Evolutionary conservation across 148 eudicot genomes (phyloP), one percentile per base, ranked within the genome.

Genomic region (Persicaria tinctoria): DNA sequence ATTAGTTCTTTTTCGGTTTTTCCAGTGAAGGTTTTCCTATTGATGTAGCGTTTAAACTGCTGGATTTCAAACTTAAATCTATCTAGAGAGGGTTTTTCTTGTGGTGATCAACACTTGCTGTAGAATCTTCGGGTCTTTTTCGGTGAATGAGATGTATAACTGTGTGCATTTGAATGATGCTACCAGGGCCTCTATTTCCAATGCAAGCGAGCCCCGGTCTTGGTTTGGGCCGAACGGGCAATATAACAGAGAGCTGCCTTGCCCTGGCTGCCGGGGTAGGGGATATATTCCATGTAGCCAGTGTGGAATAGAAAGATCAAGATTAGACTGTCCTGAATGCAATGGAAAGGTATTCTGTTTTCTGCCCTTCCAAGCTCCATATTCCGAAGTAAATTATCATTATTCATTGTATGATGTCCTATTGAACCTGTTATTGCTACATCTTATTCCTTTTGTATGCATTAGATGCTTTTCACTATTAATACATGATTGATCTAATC

Each of bases 181-280:
- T 63, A 27, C 27, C 85, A 95, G 97, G 88, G 87, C 84, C 81
- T 74, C 68, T 45, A 79, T 73, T 49, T 80, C 91, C 14, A 84
- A 76, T 78, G 74, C 82, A 14, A 64, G 86, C 8, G 84, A 87
- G 72, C 89, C 89, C 68, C 88, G 91, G 78, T 96, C 99, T 48
- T 92, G 99, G 99, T 90, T 96, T 85, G 99, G 99, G 75, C 97
- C 99, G 47, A 96, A 90, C 75, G 99, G 99, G 57, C 97, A 89
- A 82, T 96, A 92, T 76, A 88, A 92, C 48, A 88, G 84, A 85
- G 99, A 96, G 62, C 85, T 90, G 72, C 99, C 99, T 73, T 96
- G 99, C 78, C 99, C 99, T 18, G 90, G 89, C 76, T 96, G 99
- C 82, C 83, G 99, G 75, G 99, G 97, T 84, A 86, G 99, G 78